phyloP scores from a whole-genome alignment of 2,329 filamentous ascomycete genomes.

The Penicillium sp. region DNA sequence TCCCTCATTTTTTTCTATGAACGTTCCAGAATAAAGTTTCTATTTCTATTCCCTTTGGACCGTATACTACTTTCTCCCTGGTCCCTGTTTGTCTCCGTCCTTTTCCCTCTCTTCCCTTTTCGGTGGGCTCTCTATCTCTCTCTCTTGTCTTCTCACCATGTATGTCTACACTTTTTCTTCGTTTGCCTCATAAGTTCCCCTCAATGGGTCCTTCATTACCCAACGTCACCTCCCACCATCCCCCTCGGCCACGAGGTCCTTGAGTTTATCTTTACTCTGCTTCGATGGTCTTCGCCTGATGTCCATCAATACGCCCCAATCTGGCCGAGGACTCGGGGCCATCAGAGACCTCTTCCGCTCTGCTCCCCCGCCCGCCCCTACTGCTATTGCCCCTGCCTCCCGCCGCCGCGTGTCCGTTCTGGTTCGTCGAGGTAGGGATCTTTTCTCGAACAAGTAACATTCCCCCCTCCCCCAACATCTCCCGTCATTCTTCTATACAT shows the following conservation, averaged over 20 bases:
- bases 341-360: constrained; percentile 40
- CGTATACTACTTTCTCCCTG: constrained; percentile 4
- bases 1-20: constrained; percentile 16
- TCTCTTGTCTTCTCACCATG: constrained; percentile 13
- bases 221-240: background rate
- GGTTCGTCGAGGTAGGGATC: constrained; percentile 40
- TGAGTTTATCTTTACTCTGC: constrained; percentile 20
- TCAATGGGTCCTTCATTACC: constrained; percentile 10
- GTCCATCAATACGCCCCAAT: constrained; percentile 39
- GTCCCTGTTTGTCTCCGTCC: background rate
- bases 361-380: constrained; percentile 27
- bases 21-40: constrained; percentile 27
- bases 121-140: background rate
- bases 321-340: constrained; percentile 36
- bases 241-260: constrained; percentile 12
- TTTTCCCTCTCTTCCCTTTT: constrained; percentile 1
- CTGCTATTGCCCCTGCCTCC: constrained; percentile 31
- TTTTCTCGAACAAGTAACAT: constrained; percentile 38
- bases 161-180: constrained; percentile 29
- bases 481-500: constrained; percentile 6
- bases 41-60: constrained; percentile 9
- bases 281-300: constrained; percentile 39
- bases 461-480: constrained; percentile 5
- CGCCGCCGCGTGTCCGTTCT: constrained; percentile 37
- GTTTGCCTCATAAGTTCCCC: constrained; percentile 27